phyloP scores from a whole-genome alignment of 176 grass and related monocot genomes.

The Dendrocalamus sinicus region DNA sequence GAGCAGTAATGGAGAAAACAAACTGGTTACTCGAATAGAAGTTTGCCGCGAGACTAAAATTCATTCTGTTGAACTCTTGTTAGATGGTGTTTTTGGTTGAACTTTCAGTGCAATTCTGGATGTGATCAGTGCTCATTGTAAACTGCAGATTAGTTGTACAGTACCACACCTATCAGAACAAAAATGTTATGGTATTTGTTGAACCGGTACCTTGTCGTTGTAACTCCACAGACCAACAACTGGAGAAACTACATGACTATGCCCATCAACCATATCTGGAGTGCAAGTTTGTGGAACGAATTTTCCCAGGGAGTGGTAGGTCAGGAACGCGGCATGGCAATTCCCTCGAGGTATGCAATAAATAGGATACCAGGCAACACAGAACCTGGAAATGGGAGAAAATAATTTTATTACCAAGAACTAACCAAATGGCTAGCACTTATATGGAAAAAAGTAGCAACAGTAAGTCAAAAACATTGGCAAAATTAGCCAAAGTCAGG shows the following conservation, averaged over 20 bases:
- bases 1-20: too few relatives aligned
- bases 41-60: too few relatives aligned
- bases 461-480: neutral
- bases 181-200: too few relatives aligned
- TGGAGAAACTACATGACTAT: slow-evolving; percentile 14
- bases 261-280: neutral
- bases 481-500: too few relatives aligned
- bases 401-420: neutral
- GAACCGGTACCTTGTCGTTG: slow-evolving; percentile 40
- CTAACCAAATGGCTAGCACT: neutral
- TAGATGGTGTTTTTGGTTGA: too few relatives aligned
- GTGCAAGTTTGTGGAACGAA: slow-evolving; percentile 41
- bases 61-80: too few relatives aligned
- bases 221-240: slow-evolving; percentile 49
- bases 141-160: too few relatives aligned
- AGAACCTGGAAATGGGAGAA: slow-evolving; percentile 36
- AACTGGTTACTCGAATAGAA: too few relatives aligned
- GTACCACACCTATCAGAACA: too few relatives aligned
- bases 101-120: too few relatives aligned
- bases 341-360: slow-evolving; percentile 40
- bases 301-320: slow-evolving; percentile 43
- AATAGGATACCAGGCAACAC: slow-evolving; percentile 55
- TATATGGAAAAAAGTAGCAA: neutral
- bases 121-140: too few relatives aligned
- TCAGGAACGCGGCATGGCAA: slow-evolving; percentile 38